A percentile compares a stretch with the other conserved stretches of the same genome.
Conservation (phyloP, 352 stramenopile species). For the Phytophthora ohioensis region DNA sequence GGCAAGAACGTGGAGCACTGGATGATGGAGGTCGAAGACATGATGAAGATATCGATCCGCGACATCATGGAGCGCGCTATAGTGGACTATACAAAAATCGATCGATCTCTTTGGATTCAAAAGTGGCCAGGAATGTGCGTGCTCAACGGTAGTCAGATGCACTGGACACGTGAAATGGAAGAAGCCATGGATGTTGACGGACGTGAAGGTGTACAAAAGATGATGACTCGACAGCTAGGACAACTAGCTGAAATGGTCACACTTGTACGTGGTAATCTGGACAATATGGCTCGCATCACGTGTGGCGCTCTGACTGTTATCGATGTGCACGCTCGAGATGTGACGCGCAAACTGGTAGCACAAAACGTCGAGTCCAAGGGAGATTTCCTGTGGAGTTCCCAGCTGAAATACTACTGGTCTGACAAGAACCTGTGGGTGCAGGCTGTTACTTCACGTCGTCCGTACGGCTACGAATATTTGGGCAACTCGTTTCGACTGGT, state of each 20-base stretch:
- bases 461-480: slow-evolving; percentile 98
- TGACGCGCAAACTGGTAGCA: slow-evolving; percentile 92
- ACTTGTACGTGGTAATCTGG: slow-evolving; percentile 91
- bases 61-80: slow-evolving; percentile 91
- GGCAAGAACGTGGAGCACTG: slow-evolving; percentile 94
- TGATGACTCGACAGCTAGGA: slow-evolving; percentile 84
- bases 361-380: slow-evolving; percentile 90
- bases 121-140: slow-evolving; percentile 93
- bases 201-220: slow-evolving; percentile 76
- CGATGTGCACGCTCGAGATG: slow-evolving; percentile 96
- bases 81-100: slow-evolving; percentile 86
- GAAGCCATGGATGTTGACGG: slow-evolving; percentile 84
- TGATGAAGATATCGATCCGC: slow-evolving; percentile 93
- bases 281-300: slow-evolving; percentile 87
- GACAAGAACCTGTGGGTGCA: slow-evolving; percentile 88
- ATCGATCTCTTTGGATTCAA: slow-evolving; percentile 93
- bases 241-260: slow-evolving; percentile 95
- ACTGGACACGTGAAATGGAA: slow-evolving; percentile 94
- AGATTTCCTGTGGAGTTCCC: slow-evolving; percentile 90
- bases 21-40: slow-evolving; percentile 95
- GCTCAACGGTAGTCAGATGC: slow-evolving; percentile 94
- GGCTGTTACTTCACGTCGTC: slow-evolving; percentile 90
- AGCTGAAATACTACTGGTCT: slow-evolving; percentile 95
- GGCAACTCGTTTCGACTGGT: slow-evolving; percentile 96
- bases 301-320: slow-evolving; percentile 94